Base-by-base conservation (phyloP, 2,329 filamentous ascomycete genomes). In the Gaeumannomyces sp. region DNA sequence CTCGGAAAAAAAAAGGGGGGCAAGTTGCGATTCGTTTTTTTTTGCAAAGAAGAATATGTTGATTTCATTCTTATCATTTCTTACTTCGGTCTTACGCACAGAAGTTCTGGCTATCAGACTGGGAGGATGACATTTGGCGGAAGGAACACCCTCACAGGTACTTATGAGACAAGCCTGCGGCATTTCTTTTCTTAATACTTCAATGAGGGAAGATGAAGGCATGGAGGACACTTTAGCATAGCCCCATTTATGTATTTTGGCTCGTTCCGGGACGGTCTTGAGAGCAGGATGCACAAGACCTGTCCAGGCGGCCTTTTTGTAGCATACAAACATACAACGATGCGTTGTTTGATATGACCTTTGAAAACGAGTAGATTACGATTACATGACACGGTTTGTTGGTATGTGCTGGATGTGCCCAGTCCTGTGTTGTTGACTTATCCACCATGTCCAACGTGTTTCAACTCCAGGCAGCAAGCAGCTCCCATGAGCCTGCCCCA, bases 1-100 rank as follows among this genome's bases (percentile, higher is more conserved):
- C 45, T 11, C 22, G 45, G 56, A 66, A 65, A 60, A 60, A 53
- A 66, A 63, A 60, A n/a, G n/a, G 56, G 67, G 66, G 64, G 62
- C 64, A 62, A 60, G 61, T 35, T 63, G 59, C 29, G 59, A 60
- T 29, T 33, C 28, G 33, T 14, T 14, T 28, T 59, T 31, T n/a
- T 60, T 45, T 45, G 16, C 38, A 3, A 53, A 53, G n/a, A 53
- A 35, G 13, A 22, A 53, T 53, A 25, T n/a, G 22, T 53, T 53
- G 3, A 25, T 53, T n/a, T 25, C 38, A 22, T 35, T 14, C 13
- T 35, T 19, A 50, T 10, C n/a, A 7, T n/a, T 5, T 53, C 22
- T 1, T n/a, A 4, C 4, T 53, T 10, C 45, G 3, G 45, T 11
- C 45, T 25, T 53, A 22, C 22, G 45, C 22, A 22, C 22, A 53